Conservation (phyloP, 2,329 filamentous ascomycete genomes). For the Coniochaeta sp. region DNA sequence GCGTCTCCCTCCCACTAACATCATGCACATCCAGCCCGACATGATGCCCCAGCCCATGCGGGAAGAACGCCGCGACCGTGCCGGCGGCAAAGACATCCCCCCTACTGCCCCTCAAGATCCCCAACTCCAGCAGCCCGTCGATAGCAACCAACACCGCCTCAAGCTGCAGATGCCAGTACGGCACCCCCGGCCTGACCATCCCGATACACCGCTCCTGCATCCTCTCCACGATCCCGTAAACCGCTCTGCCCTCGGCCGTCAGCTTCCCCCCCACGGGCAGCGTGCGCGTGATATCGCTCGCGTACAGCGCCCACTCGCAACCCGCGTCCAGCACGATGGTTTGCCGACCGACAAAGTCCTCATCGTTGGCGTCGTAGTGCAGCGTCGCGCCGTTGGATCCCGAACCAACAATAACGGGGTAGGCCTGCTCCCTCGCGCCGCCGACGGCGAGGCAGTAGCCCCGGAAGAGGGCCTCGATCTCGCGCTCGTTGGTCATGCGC, state of each 20-base stretch:
- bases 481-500: slow-evolving; percentile 65
- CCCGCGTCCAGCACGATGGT: slow-evolving; percentile 82
- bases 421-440: slow-evolving; percentile 73
- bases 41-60: slow-evolving; percentile 59
- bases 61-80: slow-evolving; percentile 56
- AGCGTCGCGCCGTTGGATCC: slow-evolving; percentile 78
- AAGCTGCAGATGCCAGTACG: slow-evolving; percentile 66
- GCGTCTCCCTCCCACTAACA: slow-evolving; percentile 34
- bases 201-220: slow-evolving; percentile 76
- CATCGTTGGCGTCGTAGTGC: slow-evolving; percentile 80
- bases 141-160: slow-evolving; percentile 68
- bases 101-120: slow-evolving; percentile 60
- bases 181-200: slow-evolving; percentile 59
- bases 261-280: slow-evolving; percentile 70
- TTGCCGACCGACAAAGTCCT: slow-evolving; percentile 60
- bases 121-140: slow-evolving; percentile 61
- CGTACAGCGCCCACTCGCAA: slow-evolving; percentile 78
- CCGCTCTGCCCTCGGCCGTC: slow-evolving; percentile 58
- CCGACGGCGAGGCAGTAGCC: slow-evolving; percentile 59
- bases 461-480: slow-evolving; percentile 74
- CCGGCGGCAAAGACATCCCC: slow-evolving; percentile 44
- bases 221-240: slow-evolving; percentile 70
- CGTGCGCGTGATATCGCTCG: slow-evolving; percentile 83
- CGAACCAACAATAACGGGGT: slow-evolving; percentile 77
- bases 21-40: slow-evolving; percentile 62